A percentile compares a stretch with the other conserved stretches of the same genome.
Evolutionary conservation across 1,284 basidiomycete genomes (phyloP).

Genomic region (Grifola frondosa): DNA sequence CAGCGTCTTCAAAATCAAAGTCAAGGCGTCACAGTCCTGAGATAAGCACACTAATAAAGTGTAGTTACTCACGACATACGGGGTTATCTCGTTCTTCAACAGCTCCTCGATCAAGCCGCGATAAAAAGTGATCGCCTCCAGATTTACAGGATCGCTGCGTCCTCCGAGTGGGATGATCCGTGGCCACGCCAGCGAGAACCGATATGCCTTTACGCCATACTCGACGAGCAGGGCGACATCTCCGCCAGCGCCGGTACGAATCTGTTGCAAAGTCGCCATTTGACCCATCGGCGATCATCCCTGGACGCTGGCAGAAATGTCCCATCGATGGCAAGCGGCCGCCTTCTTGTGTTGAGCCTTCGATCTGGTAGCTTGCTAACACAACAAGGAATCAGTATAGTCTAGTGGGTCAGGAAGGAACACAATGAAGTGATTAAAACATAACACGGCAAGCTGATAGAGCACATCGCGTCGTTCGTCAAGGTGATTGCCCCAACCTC

Average conservation of each 20-base stretch:
- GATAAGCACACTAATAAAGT: no score
- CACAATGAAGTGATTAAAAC: background rate
- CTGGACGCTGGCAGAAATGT: slow-evolving; percentile 63
- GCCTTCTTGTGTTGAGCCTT: slow-evolving; percentile 56
- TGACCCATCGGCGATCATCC: slow-evolving; percentile 62
- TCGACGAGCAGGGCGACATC: slow-evolving; percentile 62
- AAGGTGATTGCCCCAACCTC: no score
- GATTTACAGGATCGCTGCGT: slow-evolving; percentile 65
- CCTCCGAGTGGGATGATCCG: slow-evolving; percentile 73
- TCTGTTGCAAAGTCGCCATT: slow-evolving; percentile 70
- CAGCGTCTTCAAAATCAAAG: slow-evolving; percentile 61
- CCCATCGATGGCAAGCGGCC: slow-evolving; percentile 67
- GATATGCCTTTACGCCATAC: slow-evolving; percentile 35
- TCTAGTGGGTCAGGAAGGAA: background rate
- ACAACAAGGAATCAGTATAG: background rate
- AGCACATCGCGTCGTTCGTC: no score
- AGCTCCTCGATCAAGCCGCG: slow-evolving; percentile 61
- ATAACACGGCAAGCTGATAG: no score
- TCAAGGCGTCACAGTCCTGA: no score
- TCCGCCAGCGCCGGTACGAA: slow-evolving; percentile 63
- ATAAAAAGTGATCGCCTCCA: slow-evolving; percentile 65
- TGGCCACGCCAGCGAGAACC: slow-evolving; percentile 75
- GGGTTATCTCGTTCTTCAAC: slow-evolving; percentile 59
- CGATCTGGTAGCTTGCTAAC: slow-evolving; percentile 51
- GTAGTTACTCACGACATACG: slow-evolving; percentile 68